A percentile compares a stretch with the other conserved stretches of the same genome.
phyloP scores from a whole-genome alignment of 106 monocot genomes.

The Agapanthus africanus region DNA sequence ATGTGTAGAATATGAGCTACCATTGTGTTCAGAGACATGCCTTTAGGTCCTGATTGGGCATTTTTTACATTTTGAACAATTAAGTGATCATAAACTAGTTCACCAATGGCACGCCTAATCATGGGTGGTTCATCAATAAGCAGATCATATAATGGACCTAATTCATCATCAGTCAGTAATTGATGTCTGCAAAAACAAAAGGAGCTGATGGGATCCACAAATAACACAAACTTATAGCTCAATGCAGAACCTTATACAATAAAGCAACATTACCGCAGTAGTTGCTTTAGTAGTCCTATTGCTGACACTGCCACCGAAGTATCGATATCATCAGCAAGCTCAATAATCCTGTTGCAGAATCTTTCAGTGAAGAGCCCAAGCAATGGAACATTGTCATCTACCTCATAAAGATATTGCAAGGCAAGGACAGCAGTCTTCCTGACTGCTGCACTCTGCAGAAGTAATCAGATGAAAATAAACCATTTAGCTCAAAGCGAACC shows the following conservation, averaged over 20 bases:
- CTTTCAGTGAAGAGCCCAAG: constrained; percentile 97
- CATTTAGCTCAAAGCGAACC: constrained; percentile 8
- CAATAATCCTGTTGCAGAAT: constrained; percentile 89
- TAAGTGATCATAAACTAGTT: constrained; percentile 94
- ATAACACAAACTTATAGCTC: constrained; percentile 6
- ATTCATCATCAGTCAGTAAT: constrained; percentile 84
- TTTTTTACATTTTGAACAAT: constrained; percentile 84
- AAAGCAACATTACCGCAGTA: constrained; percentile 49
- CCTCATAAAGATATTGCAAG: constrained; percentile 80
- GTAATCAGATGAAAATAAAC: constrained; percentile 11
- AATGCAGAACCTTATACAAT: neutral
- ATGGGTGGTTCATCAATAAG: constrained; percentile 94
- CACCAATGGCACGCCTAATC: constrained; percentile 95
- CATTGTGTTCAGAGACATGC: constrained; percentile 15
- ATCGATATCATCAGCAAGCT: constrained; percentile 98
- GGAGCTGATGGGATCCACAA: too few relatives aligned
- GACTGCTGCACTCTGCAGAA: constrained; percentile 70
- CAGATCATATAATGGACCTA: constrained; percentile 95
- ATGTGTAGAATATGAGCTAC: neutral
- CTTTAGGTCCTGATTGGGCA: constrained; percentile 40
- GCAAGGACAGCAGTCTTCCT: constrained; percentile 81
- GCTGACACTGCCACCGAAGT: constrained; percentile 84
- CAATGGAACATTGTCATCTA: constrained; percentile 91
- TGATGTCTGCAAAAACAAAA: constrained; percentile 78
- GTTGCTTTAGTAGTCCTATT: constrained; percentile 84